Evolutionary conservation across 768 basidiomycete species (phyloP).

Genomic region (Neoboletus brunneissimus): DNA sequence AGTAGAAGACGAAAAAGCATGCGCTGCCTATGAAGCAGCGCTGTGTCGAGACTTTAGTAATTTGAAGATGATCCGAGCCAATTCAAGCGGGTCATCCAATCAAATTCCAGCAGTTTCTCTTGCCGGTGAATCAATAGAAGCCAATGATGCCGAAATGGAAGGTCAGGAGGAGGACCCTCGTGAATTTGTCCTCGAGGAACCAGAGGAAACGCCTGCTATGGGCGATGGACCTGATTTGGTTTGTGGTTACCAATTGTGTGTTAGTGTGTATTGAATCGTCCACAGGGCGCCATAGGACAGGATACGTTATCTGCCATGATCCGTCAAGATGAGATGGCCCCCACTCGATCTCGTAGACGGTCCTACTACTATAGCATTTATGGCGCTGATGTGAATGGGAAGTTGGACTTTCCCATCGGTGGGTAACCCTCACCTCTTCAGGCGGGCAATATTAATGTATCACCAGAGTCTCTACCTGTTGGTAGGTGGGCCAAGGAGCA

Average conservation of each 20-base stretch:
- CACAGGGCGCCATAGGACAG: constrained; percentile 66
- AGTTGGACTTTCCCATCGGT: constrained; percentile 62
- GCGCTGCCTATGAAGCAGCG: constrained; percentile 44
- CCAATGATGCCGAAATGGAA: constrained; percentile 8
- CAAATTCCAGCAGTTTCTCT: constrained; percentile 1
- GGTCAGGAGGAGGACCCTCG: constrained; percentile 16
- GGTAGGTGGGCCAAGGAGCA: constrained; percentile 58
- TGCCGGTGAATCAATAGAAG: constrained; percentile 10
- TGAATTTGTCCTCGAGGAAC: constrained; percentile 19
- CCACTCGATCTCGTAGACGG: constrained; percentile 55
- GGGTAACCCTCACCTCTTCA: background rate
- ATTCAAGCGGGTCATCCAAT: constrained; percentile 13
- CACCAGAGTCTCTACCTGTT: constrained; percentile 52
- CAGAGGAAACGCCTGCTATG: constrained; percentile 8
- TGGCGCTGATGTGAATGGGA: constrained; percentile 42
- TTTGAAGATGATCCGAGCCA: constrained; percentile 28
- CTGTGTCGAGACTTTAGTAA: constrained; percentile 55
- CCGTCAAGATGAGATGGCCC: constrained; percentile 64
- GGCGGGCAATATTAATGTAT: background rate
- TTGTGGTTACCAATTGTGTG: constrained; percentile 4
- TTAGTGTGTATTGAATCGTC: constrained; percentile 5
- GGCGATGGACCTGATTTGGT: constrained; percentile 27
- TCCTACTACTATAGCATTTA: constrained; percentile 45
- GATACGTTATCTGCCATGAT: constrained; percentile 74
- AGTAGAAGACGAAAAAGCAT: constrained; percentile 47